These are phyloP conservation scores for Inonotus obliquus DNA, from an alignment of 1,284 basidiomycete species.

Conservation along the genomic window DNA sequence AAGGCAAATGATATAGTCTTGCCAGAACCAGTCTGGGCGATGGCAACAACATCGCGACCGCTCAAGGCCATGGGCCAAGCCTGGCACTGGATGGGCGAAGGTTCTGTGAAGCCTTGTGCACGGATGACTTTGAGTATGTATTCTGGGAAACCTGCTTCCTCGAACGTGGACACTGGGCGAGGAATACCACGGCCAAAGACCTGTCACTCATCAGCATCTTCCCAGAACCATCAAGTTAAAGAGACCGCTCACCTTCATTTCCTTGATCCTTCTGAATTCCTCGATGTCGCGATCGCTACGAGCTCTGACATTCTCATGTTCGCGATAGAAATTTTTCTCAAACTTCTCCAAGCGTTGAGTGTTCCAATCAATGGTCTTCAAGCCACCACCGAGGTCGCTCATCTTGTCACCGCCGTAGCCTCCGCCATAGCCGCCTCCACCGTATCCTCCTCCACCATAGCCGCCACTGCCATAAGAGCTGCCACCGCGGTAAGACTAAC, in stretches of 20 bases:
- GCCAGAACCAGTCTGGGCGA: slow-evolving; percentile 94
- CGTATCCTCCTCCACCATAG: slow-evolving; percentile 27
- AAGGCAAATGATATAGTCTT: slow-evolving; percentile 98
- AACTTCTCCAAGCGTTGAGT: slow-evolving; percentile 73
- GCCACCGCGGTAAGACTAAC: slow-evolving; percentile 25
- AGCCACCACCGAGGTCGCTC: slow-evolving; percentile 78
- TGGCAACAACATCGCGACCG: slow-evolving; percentile 93
- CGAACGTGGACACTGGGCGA: slow-evolving; percentile 87
- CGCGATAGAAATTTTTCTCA: slow-evolving; percentile 97
- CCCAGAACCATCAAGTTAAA: slow-evolving; percentile 3
- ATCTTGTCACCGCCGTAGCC: slow-evolving; percentile 70
- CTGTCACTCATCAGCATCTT: slow-evolving; percentile 34
- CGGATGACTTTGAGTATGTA: slow-evolving; percentile 93
- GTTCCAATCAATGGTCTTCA: slow-evolving; percentile 86
- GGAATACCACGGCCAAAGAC: slow-evolving; percentile 89
- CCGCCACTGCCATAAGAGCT: slow-evolving; percentile 32
- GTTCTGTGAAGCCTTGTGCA: slow-evolving; percentile 86
- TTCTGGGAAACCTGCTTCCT: slow-evolving; percentile 94
- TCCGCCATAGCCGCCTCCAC: slow-evolving; percentile 38
- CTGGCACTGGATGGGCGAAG: slow-evolving; percentile 96
- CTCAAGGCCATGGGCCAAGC: slow-evolving; percentile 97
- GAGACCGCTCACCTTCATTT: slow-evolving; percentile 68
- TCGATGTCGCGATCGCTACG: slow-evolving; percentile 85
- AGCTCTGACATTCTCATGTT: slow-evolving; percentile 81
- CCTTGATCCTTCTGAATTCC: slow-evolving; percentile 80